Evolutionary conservation across 345 rosid genomes (phyloP).

Genomic region (Hevea brasiliensis): DNA sequence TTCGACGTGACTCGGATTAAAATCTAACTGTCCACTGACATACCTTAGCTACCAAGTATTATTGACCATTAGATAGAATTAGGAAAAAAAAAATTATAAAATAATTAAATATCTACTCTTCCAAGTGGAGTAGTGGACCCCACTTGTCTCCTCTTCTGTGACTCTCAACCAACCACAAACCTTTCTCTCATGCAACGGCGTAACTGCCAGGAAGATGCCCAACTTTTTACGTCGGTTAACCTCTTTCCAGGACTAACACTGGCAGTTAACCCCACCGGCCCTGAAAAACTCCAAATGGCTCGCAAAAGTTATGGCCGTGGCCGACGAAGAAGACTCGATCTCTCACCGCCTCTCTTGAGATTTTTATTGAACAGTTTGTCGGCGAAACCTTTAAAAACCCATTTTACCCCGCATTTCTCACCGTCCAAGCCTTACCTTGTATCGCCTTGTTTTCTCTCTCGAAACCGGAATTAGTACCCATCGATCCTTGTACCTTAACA

Average conservation of each 20-base stretch:
- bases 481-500: neutral
- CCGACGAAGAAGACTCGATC: slow-evolving; percentile 14
- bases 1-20: neutral
- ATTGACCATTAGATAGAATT: too few species aligned
- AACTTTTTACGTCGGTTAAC: neutral
- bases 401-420: neutral
- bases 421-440: too few species aligned
- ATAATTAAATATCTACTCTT: slow-evolving; percentile 14
- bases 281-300: slow-evolving; percentile 7
- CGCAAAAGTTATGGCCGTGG: slow-evolving; percentile 2
- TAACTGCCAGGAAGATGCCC: slow-evolving; percentile 19
- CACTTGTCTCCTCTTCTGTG: slow-evolving; percentile 3
- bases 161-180: neutral
- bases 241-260: neutral
- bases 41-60: slow-evolving; percentile 40
- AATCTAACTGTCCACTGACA: slow-evolving; percentile 17
- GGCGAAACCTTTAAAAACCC: slow-evolving; percentile 30
- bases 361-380: slow-evolving; percentile 49
- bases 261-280: neutral
- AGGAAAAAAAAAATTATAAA: neutral
- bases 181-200: neutral
- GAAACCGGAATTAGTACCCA: neutral
- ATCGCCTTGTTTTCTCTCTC: too few species aligned
- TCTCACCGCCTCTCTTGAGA: slow-evolving; percentile 50
- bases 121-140: slow-evolving; percentile 13